Evolutionary conservation across 768 basidiomycete genomes (phyloP).

Genomic region (Hericium coralloides): DNA sequence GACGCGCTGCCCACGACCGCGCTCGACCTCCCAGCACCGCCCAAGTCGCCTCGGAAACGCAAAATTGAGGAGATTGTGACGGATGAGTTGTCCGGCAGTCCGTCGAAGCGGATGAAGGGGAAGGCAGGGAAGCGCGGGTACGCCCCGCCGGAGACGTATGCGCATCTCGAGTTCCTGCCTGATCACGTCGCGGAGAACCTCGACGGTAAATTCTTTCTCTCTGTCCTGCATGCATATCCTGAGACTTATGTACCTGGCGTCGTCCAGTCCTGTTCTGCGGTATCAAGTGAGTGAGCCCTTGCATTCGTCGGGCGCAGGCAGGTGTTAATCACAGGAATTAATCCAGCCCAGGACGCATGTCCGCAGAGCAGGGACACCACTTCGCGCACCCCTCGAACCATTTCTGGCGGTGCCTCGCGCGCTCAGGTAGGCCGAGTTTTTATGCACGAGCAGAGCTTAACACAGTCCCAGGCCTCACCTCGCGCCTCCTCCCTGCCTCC

Average conservation of each 20-base stretch:
- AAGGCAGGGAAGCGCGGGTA: constrained; percentile 27
- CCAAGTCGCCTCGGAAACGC: not conserved
- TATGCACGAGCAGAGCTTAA: too few relatives aligned
- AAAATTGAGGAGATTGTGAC: not conserved
- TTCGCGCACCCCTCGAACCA: constrained; percentile 76
- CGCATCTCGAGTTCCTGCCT: constrained; percentile 39
- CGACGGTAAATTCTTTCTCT: constrained; percentile 40
- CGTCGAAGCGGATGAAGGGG: not conserved
- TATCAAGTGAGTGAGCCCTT: constrained; percentile 57
- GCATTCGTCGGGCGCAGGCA: not conserved
- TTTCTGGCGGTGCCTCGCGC: constrained; percentile 69
- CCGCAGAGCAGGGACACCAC: constrained; percentile 66
- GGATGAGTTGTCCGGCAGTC: not conserved
- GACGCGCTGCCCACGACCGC: not conserved
- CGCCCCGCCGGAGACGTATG: constrained; percentile 42
- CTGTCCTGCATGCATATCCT: not conserved
- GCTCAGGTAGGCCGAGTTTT: constrained; percentile 36
- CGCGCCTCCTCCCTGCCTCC: constrained; percentile 37
- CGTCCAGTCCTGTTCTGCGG: constrained; percentile 71
- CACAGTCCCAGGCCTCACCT: constrained; percentile 41
- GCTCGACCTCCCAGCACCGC: not conserved
- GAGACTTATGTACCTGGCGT: not conserved
- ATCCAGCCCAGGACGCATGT: constrained; percentile 55
- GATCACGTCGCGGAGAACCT: constrained; percentile 47
- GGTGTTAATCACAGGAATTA: not conserved